phyloP scores from a whole-genome alignment of 2,329 filamentous ascomycete species.

The Curvularia hawaiiensis region DNA sequence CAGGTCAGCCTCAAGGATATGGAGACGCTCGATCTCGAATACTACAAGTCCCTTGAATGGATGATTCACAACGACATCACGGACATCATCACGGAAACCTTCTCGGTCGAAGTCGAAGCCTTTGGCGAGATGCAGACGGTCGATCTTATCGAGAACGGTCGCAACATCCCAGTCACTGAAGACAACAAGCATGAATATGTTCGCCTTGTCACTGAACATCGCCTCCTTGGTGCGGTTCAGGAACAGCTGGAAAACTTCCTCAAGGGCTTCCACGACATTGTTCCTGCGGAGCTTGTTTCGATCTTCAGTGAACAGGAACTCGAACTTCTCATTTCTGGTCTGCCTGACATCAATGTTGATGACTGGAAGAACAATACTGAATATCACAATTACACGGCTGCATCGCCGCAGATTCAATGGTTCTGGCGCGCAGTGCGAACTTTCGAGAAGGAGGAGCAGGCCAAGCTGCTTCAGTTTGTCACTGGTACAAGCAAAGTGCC shows the following conservation, averaged over 20 bases:
- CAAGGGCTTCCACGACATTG: constrained; percentile 97
- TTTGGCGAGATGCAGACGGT: constrained; percentile 89
- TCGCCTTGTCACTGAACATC: constrained; percentile 91
- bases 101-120: constrained; percentile 90
- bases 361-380: constrained; percentile 99
- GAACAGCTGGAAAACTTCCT: constrained; percentile 94
- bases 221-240: constrained; percentile 86
- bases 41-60: constrained; percentile 98
- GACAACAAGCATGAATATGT: constrained; percentile 99
- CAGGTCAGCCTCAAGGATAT: constrained; percentile 98
- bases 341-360: constrained; percentile 96
- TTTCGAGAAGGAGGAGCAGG: constrained; percentile 98
- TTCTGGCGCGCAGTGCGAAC: constrained; percentile 98
- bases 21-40: constrained; percentile 97
- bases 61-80: constrained; percentile 99
- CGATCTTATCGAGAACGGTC: constrained; percentile 85
- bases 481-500: constrained; percentile 98
- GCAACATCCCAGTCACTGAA: constrained; percentile 91
- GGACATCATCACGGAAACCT: constrained; percentile 95
- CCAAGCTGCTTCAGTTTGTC: constrained; percentile 96
- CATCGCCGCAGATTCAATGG: constrained; percentile 97
- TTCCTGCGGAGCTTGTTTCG: constrained; percentile 88
- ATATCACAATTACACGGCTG: constrained; percentile 95
- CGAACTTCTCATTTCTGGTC: constrained; percentile 92
- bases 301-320: constrained; percentile 99